Evolutionary conservation across 768 basidiomycete species (phyloP).

Genomic region (Russula griseocarnosa): DNA sequence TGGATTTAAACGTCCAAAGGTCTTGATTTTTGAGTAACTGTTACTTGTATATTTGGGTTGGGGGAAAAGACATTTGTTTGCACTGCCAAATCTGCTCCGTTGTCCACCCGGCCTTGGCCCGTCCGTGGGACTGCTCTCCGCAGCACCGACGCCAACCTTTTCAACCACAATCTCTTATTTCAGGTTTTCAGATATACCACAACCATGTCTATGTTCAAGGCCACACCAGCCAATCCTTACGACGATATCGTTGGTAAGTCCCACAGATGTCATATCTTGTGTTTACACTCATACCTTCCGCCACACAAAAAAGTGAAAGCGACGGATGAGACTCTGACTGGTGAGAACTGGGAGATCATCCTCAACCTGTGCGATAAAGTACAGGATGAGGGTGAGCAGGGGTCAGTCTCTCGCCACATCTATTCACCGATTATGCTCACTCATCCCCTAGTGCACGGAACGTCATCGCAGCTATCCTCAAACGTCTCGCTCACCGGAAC

Average conservation of each 20-base stretch:
- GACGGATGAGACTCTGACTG: slow-evolving; percentile 94
- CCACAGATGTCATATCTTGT: neutral
- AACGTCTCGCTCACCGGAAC: slow-evolving; percentile 89
- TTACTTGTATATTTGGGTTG: too few species aligned
- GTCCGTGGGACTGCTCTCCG: slow-evolving; percentile 1
- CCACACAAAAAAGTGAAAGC: slow-evolving; percentile 62
- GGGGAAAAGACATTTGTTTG: too few species aligned
- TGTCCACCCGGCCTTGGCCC: too few species aligned
- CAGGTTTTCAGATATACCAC: neutral
- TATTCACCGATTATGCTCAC: slow-evolving; percentile 11
- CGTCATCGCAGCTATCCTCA: slow-evolving; percentile 78
- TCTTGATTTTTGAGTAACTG: too few species aligned
- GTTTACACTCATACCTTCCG: neutral
- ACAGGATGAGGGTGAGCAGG: slow-evolving; percentile 77
- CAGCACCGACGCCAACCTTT: slow-evolving; percentile 3
- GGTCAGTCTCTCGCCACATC: slow-evolving; percentile 48
- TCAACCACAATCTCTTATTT: neutral
- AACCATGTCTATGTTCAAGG: slow-evolving; percentile 69
- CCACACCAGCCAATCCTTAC: slow-evolving; percentile 62
- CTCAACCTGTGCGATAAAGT: slow-evolving; percentile 97
- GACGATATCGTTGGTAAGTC: slow-evolving; percentile 82
- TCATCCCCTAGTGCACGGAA: slow-evolving; percentile 71
- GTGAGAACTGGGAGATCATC: slow-evolving; percentile 95
- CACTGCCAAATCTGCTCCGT: too few species aligned
- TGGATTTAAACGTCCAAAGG: too few species aligned